Percentiles rank a stretch among this genome's conserved stretches.
phyloP scores from a whole-genome alignment of 352 stramenopile species.

The Phytophthora kernoviae region DNA sequence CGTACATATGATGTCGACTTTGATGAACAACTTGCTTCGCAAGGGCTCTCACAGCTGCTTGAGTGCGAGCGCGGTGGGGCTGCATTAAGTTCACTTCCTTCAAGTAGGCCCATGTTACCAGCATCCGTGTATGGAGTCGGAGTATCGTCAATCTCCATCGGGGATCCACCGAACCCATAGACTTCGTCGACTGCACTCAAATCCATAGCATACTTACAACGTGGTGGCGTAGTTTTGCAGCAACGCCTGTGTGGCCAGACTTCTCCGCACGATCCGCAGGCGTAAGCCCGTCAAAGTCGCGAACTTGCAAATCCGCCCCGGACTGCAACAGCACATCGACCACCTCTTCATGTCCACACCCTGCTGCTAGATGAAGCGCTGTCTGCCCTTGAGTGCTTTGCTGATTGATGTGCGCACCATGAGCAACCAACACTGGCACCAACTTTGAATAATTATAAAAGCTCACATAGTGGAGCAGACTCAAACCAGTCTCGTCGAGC shows the following conservation, averaged over 20 bases:
- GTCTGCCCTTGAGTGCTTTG: slow-evolving; percentile 84
- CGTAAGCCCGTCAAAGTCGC: slow-evolving; percentile 79
- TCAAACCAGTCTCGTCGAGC: slow-evolving; percentile 85
- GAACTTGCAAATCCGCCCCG: slow-evolving; percentile 58
- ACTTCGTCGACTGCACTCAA: slow-evolving; percentile 22
- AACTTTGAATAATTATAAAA: slow-evolving; percentile 89
- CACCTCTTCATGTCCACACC: slow-evolving; percentile 72
- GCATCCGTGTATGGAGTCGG: slow-evolving; percentile 43
- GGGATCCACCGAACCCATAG: slow-evolving; percentile 34
- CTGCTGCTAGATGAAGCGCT: slow-evolving; percentile 82
- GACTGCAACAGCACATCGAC: slow-evolving; percentile 68
- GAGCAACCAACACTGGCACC: slow-evolving; percentile 76
- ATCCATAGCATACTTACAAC: slow-evolving; percentile 35
- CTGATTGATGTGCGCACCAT: slow-evolving; percentile 86
- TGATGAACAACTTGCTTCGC: slow-evolving; percentile 21
- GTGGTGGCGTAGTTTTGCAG: slow-evolving; percentile 44
- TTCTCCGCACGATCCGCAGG: slow-evolving; percentile 80
- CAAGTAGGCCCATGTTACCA: slow-evolving; percentile 42
- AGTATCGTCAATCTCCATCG: slow-evolving; percentile 59
- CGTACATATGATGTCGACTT: slow-evolving; percentile 59
- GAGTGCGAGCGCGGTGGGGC: slow-evolving; percentile 23
- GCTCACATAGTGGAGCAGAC: slow-evolving; percentile 89
- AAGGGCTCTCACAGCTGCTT: slow-evolving; percentile 39
- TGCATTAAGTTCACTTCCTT: slow-evolving; percentile 13
- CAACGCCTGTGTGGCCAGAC: slow-evolving; percentile 60